These are phyloP conservation scores for Malassezia slooffiae DNA, from an alignment of 1,284 basidiomycete genomes.

Conservation along the genomic window DNA sequence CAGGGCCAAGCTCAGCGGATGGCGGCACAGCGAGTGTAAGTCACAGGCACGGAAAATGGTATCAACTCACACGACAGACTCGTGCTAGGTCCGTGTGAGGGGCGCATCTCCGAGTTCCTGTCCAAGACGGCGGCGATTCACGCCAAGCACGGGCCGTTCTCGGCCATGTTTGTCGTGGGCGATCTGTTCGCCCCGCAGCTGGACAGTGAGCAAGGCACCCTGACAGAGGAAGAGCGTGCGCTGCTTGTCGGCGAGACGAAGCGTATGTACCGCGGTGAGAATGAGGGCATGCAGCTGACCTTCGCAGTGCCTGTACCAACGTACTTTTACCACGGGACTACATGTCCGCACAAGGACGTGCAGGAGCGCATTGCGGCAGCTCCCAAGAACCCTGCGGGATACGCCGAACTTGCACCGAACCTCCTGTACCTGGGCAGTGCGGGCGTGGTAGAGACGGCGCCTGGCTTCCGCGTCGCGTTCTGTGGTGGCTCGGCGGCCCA, in stretches of 20 bases:
- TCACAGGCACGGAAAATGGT: too few relatives aligned
- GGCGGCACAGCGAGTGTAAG: constrained; percentile 11
- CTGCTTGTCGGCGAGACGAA: constrained; percentile 58
- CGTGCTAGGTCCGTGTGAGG: constrained; percentile 72
- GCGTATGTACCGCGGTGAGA: constrained; percentile 9
- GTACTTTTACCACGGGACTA: constrained; percentile 74
- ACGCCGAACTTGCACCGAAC: constrained; percentile 16
- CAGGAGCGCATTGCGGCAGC: neutral
- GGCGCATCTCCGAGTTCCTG: constrained; percentile 63
- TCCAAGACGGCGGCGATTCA: constrained; percentile 75
- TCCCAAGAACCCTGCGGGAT: neutral
- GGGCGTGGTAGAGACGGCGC: constrained; percentile 16
- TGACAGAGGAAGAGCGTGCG: constrained; percentile 53
- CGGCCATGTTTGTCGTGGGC: constrained; percentile 71
- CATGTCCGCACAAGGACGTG: neutral
- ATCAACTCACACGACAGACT: constrained; percentile 53
- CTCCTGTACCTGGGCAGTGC: constrained; percentile 28
- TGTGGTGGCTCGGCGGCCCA: constrained; percentile 17
- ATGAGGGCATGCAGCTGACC: too few relatives aligned
- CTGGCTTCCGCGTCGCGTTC: constrained; percentile 26
- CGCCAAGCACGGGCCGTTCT: constrained; percentile 86
- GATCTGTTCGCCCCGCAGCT: constrained; percentile 67
- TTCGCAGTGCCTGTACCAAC: constrained; percentile 74
- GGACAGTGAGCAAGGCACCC: too few relatives aligned
- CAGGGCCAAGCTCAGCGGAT: too few relatives aligned